Evolutionary conservation across 1,139 yeast genomes (phyloP).

Genomic region (Yamadazyma diddensiae): DNA sequence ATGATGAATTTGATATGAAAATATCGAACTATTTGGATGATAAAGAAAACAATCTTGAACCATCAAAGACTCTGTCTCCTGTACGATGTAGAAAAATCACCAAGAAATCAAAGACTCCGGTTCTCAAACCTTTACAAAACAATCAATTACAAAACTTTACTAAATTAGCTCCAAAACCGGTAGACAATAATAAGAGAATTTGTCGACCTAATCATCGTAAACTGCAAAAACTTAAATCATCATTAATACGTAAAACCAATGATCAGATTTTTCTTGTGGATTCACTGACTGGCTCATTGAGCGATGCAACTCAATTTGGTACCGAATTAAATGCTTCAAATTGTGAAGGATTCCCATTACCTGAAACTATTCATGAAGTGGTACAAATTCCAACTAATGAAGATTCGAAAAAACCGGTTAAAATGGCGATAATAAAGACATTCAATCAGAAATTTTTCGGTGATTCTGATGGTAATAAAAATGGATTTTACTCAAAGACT

Average conservation of each 20-base stretch:
- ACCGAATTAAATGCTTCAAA: constrained; percentile 69
- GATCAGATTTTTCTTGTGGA: constrained; percentile 55
- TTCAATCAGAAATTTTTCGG: constrained; percentile 19
- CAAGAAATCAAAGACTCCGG: constrained; percentile 22
- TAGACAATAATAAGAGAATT: constrained; percentile 16
- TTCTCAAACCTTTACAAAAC: constrained; percentile 25
- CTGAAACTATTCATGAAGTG: constrained; percentile 55
- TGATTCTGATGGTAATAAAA: neutral
- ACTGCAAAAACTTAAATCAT: neutral
- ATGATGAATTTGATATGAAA: constrained; percentile 25
- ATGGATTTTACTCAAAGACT: constrained; percentile 32
- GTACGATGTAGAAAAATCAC: constrained; percentile 18
- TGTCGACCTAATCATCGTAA: neutral
- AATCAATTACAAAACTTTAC: constrained; percentile 2
- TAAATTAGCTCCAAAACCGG: constrained; percentile 1
- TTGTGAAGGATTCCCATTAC: constrained; percentile 62
- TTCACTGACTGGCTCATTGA: constrained; percentile 61
- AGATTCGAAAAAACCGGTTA: constrained; percentile 19
- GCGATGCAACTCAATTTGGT: constrained; percentile 74
- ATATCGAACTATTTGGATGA: constrained; percentile 27
- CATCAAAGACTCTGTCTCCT: constrained; percentile 22
- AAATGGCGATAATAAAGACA: constrained; percentile 60
- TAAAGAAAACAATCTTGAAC: constrained; percentile 38
- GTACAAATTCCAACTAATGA: constrained; percentile 65
- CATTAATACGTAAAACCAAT: constrained; percentile 1